phyloP scores from a whole-genome alignment of 495 filamentous ascomycete genomes.

The Penicillium simplicissimum region DNA sequence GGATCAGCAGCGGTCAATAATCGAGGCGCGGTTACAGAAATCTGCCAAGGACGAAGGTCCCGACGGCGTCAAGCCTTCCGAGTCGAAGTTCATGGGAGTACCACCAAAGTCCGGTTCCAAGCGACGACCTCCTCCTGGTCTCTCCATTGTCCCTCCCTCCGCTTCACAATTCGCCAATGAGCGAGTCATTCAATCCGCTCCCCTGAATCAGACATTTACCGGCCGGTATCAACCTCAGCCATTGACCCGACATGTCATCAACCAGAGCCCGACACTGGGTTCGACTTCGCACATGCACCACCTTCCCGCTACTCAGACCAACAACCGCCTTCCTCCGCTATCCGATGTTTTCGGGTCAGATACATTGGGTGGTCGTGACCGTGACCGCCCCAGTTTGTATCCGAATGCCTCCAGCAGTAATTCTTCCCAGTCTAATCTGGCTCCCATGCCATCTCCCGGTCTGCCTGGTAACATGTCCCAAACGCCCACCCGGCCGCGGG shows the following conservation, averaged over 20 bases:
- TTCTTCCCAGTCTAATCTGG: slow-evolving; percentile 72
- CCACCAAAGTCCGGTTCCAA: slow-evolving; percentile 69
- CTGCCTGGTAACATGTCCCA: slow-evolving; percentile 52
- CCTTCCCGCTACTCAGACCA: slow-evolving; percentile 82
- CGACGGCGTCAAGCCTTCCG: slow-evolving; percentile 56
- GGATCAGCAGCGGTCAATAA: slow-evolving; percentile 92
- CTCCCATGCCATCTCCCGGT: slow-evolving; percentile 70
- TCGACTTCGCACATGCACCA: slow-evolving; percentile 92
- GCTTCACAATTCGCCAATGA: slow-evolving; percentile 94
- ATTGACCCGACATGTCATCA: slow-evolving; percentile 77
- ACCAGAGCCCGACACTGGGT: slow-evolving; percentile 82
- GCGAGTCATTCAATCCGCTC: slow-evolving; percentile 94
- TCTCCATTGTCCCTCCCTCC: slow-evolving; percentile 96
- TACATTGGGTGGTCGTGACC: slow-evolving; percentile 56
- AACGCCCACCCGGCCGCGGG: slow-evolving; percentile 65
- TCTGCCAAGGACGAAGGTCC: slow-evolving; percentile 74
- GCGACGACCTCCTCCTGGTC: slow-evolving; percentile 80
- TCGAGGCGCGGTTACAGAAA: slow-evolving; percentile 87
- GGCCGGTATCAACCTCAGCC: slow-evolving; percentile 82
- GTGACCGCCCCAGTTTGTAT: slow-evolving; percentile 46
- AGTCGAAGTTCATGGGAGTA: slow-evolving; percentile 53
- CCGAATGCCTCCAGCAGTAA: slow-evolving; percentile 50
- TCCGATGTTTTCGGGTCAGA: slow-evolving; percentile 90
- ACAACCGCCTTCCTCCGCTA: slow-evolving; percentile 91
- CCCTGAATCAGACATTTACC: slow-evolving; percentile 93